Base-by-base conservation (phyloP, 1,284 basidiomycete species). In the Meira miltonrushii region DNA sequence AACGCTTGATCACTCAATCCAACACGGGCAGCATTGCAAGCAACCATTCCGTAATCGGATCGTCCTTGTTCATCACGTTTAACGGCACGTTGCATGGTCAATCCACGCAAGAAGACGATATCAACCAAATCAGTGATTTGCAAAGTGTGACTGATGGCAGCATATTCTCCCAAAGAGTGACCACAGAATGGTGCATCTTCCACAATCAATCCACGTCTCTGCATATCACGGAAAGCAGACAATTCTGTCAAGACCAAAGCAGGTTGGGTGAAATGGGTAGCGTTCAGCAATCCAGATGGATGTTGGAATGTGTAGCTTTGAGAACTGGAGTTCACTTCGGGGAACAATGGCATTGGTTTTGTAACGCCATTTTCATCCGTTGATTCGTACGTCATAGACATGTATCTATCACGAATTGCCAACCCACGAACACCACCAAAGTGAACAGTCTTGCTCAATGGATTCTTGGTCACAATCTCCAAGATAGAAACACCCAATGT, bases 381-480 rank as follows among this genome's bases (percentile, higher is more conserved):
- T 55, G 68, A 64, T 57, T 96, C 93, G 82, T 96, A 97, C 10
- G 89, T 88, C 88, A 98, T 95, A 72, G 93, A 90, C 92, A 97
- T 97, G 82, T 97, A 98, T 43, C 95, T 88, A 77, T 94, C 89
- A 54, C 94, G 90, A 69, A 97, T 97, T 5, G 88, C 92, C 79
- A 97, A 92, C 47, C 94, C 94, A 81, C 95, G 96, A 81, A 96
- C 89, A 80, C 94, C 94, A 83, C 95, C 95, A 71, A 98, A 98
- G 81, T 98, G 94, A 69, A 98, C 88, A 0, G 92, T 97, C 83
- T 97, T 72, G 57, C 61, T 64, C 53, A 68, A 60, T 5, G 72
- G 72, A 59, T 74, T 74, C 51, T 69, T 63, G 57, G 68, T 67
- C 54, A 74, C 69, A 73, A 98, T 97, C 78, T 98, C 92, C 76